Evolutionary conservation across 2,329 filamentous ascomycete genomes (phyloP), one percentile per base, ranked within the genome.

Genomic region (Eurotiales sp.): DNA sequence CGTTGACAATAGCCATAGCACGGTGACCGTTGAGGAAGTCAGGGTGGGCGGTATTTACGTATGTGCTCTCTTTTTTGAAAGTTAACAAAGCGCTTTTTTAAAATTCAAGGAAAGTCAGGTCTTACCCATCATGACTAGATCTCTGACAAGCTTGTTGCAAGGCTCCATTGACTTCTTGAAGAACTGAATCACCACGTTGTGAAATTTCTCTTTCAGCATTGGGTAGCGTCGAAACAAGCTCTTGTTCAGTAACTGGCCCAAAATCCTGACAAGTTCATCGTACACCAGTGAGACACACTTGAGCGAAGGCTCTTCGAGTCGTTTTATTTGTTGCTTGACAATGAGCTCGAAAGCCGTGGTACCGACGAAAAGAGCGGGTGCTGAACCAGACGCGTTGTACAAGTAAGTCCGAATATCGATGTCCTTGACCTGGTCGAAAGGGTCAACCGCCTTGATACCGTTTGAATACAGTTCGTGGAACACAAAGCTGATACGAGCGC

Each of bases 131-230:
- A 86, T 75, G 22, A 99, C 92, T 36, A 99, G 80, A 67, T 99
- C 93, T 64, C 77, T 85, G 52, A 99, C 93, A 43, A 99, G 81
- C 79, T 97, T 97, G 77, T 96, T 97, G 32, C 93, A 96, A 6
- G 93, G 93, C 49, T 96, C 90, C 88, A 97, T 96, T 49, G 90
- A 86, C 76, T 95, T 96, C 76, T 97, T 97, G 80, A 96, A 97
- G 74, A 99, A 99, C 8, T 77, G 65, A 61, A 99, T 93, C 46
- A 97, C 92, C 12, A 96, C 91, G 11, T 79, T 78, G 70, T 99
- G 91, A 72, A 99, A 88, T 76, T 95, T 96, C 78, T 99, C 93
- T 79, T 97, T 97, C 50, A 99, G 78, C 57, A 78, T 76, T n/a
- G 93, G 93, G 67, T 99, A 99, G 55, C 93, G 83, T 56, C 92